A percentile compares a stretch with the other conserved stretches of the same genome.
Evolutionary conservation across 2,329 filamentous ascomycete species (phyloP).

Genomic region (Trichoderma endophyticum): DNA sequence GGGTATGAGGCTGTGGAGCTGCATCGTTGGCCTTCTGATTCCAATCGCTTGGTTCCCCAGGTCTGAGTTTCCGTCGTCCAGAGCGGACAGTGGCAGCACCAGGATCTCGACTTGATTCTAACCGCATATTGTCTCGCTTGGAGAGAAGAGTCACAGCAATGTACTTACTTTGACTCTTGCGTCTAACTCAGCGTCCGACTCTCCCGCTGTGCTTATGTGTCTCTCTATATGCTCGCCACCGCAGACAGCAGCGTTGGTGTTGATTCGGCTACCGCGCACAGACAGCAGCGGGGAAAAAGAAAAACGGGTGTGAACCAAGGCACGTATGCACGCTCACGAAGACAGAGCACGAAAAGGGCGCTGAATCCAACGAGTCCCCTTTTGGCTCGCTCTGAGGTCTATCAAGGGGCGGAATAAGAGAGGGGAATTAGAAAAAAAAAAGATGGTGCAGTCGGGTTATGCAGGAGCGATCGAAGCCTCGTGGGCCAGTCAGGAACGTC

Average conservation of each 20-base stretch:
- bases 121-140: slow-evolving; percentile 27
- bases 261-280: slow-evolving; percentile 6
- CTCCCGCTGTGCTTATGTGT: background rate
- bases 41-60: slow-evolving; percentile 22
- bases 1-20: slow-evolving; percentile 30
- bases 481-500: slow-evolving; percentile 26
- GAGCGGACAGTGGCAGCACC: slow-evolving; percentile 28
- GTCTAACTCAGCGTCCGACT: background rate
- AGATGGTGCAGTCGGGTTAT: slow-evolving; percentile 19
- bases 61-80: slow-evolving; percentile 28
- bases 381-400: background rate
- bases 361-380: background rate
- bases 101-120: slow-evolving; percentile 31
- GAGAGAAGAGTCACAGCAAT: background rate
- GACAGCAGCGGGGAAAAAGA: background rate
- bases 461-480: slow-evolving; percentile 21
- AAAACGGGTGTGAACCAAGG: background rate
- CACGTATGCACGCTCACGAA: background rate
- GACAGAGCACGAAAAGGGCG: background rate
- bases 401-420: background rate
- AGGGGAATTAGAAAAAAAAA: slow-evolving; percentile 2
- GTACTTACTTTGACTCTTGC: background rate
- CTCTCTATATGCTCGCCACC: background rate
- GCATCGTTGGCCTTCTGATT: slow-evolving; percentile 25
- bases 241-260: slow-evolving; percentile 3